Conservation (phyloP, 208 protist species). For the Leishmania braziliensis region DNA sequence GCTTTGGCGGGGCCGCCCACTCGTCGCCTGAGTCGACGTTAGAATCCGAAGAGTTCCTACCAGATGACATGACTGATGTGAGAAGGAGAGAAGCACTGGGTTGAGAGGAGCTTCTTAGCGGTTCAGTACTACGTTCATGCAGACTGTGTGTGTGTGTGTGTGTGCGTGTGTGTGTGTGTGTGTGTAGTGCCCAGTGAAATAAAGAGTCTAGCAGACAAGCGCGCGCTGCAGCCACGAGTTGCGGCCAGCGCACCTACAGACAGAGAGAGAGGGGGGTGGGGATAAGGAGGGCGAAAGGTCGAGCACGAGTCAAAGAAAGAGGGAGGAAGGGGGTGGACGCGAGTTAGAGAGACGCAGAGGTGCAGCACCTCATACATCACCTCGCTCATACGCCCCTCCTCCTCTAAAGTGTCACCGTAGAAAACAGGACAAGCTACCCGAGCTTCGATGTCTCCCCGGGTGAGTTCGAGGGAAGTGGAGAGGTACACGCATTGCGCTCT, state of each 20-base stretch:
- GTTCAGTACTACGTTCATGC: not conserved
- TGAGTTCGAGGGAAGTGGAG: not conserved
- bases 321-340: not conserved
- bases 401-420: not conserved
- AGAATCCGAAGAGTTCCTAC: not conserved
- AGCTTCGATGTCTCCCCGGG: not conserved
- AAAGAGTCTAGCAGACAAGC: not conserved
- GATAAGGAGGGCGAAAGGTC: not conserved
- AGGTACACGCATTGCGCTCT: not conserved
- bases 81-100: not conserved
- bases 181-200: not conserved
- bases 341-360: not conserved
- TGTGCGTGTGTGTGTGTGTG: not conserved
- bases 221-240: not conserved
- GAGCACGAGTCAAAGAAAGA: not conserved
- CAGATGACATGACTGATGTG: conserved; percentile 12
- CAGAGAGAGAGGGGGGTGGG: not conserved
- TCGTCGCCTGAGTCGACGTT: conserved; percentile 68
- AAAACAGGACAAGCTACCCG: not conserved
- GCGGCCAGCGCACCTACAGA: not conserved
- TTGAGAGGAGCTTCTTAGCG: not conserved
- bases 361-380: not conserved
- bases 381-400: not conserved
- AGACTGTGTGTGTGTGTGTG: not conserved
- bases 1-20: conserved; percentile 56